Evolutionary conservation across 2,329 filamentous ascomycete species (phyloP), one percentile per base, ranked within the genome.

Genomic region (Fusarium clavum): DNA sequence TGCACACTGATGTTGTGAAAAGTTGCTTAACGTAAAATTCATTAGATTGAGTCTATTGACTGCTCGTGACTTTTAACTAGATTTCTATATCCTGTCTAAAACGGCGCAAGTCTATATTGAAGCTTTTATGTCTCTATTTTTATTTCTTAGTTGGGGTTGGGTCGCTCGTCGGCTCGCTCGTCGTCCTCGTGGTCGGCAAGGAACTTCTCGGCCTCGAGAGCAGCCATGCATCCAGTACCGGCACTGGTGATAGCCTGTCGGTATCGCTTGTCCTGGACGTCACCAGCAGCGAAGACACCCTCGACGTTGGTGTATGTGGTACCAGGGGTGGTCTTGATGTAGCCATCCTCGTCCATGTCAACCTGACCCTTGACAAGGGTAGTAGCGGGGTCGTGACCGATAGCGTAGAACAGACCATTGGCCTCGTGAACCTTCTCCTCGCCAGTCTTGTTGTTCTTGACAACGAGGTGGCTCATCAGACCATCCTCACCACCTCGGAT

Each of bases 261-360:
- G 82, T 99, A 99, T 79, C 91, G 90, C 91, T 98, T 99, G 81
- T 99, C 97, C 85, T 99, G 96, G 12, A 99, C 97, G 79, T 99
- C 96, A 70, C 96, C 96, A 12, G 95, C 96, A 40, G 96, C 96
- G 79, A 98, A 99, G 22, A 99, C 94, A 80, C 96, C 96, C 78
- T 94, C 89, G 8, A 98, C 82, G 81, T 90, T 97, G 49, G 96
- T 99, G 77, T 92, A 86, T 63, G 94, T 94, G 47, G 94, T 95
- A 60, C 96, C 97, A 6, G 96, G 92, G 81, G 92, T 89, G 60
- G 96, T 99, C 75, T 94, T 81, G 64, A 99, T 89, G 82, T 99
- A 99, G 24, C 94, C 94, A 70, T 99, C 95, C 69, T 88, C 87
- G 77, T 99, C 97, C 77, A 92, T 92, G 68, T 96, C 88, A 66